Evolutionary conservation across 129 eudicot species (phyloP), one percentile per base, ranked within the genome.

Genomic region (Kitagawia praeruptora): DNA sequence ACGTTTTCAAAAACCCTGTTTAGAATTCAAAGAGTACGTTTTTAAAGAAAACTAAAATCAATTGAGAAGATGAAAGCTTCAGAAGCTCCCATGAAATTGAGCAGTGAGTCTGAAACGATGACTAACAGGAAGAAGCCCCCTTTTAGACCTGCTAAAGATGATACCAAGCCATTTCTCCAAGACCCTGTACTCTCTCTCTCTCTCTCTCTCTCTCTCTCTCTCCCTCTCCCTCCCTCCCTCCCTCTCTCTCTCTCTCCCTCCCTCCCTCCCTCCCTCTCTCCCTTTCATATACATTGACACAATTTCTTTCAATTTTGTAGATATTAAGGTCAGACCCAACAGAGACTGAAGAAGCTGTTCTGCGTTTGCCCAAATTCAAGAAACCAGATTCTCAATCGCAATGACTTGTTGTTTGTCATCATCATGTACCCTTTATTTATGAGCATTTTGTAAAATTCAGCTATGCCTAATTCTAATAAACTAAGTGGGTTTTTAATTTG

Each of bases 311-410:
- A 8, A 61, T 47, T 49, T 71, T 63, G 77, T 77, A 93, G 98
- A 89, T 93, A 79, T 74, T 90, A 79, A 85, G 98, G 77, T 88
- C 98, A 42, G 97, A 93, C 82, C 98, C 97, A 37, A 88, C 84
- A 51, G 96, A 91, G 85, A 88, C 96, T 3, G 98, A 93, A 79
- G 97, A 93, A 88, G 96, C 98, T 80, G 90, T 93, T 82, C 90
- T 93, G 49, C 87, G 96, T 27, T 85, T 93, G 88, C 98, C 98
- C 53, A 87, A 90, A 77, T 89, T 91, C 45, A 67, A 25, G 76
- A 85, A 46, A 79, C 77, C 82, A 47, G 75, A 70, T 21, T 70
- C 70, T 74, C 76, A 80, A 8, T 83, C 67, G 40, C 41, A 74
- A 74, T 79, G 38, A 78, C 13, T 61, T 61, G 12, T 9, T 9